phyloP scores from a whole-genome alignment of 2,329 filamentous ascomycete genomes.

The Aspergillus thermomutatus region DNA sequence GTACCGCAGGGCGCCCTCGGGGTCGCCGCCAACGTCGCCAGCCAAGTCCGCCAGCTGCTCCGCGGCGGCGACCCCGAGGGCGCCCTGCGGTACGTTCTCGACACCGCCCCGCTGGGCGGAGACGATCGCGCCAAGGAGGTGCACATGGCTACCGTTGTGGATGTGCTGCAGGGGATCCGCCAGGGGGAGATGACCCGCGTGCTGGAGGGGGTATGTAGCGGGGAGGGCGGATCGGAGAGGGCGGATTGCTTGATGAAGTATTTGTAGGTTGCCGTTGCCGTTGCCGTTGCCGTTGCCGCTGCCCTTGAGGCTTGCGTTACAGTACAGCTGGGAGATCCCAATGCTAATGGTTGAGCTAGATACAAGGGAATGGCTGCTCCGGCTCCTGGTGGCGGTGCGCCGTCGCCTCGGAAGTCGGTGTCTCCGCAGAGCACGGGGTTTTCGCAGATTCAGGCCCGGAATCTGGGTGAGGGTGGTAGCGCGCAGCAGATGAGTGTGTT shows the following conservation, averaged over 20 bases:
- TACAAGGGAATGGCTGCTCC: conserved; percentile 80
- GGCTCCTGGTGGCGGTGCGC: conserved; percentile 37
- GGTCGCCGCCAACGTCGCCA: conserved; percentile 72
- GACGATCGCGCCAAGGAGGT: conserved; percentile 65
- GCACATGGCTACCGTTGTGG: conserved; percentile 81
- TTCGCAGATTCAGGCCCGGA: conserved; percentile 67
- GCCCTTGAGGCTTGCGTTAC: neutral
- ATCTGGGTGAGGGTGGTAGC: conserved; percentile 63
- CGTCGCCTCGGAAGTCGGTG: conserved; percentile 50
- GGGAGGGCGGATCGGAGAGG: conserved; percentile 76
- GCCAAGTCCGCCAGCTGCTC: conserved; percentile 82
- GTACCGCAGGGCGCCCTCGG: conserved; percentile 78
- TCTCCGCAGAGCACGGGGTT: conserved; percentile 83
- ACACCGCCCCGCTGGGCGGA: conserved; percentile 70
- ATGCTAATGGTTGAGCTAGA: conserved; percentile 44
- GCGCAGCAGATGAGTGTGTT: conserved; percentile 93
- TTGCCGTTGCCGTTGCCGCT: too few relatives aligned
- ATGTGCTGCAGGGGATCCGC: conserved; percentile 94
- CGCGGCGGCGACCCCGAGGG: conserved; percentile 84
- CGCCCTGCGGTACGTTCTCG: conserved; percentile 76
- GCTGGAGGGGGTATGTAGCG: conserved; percentile 73
- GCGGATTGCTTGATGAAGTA: conserved; percentile 98
- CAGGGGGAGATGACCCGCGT: conserved; percentile 93
- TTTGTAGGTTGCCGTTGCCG: conserved; percentile 59
- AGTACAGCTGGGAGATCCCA: neutral